Conservation (phyloP, 345 rosid genomes). For the Eucalyptus melliodora region DNA sequence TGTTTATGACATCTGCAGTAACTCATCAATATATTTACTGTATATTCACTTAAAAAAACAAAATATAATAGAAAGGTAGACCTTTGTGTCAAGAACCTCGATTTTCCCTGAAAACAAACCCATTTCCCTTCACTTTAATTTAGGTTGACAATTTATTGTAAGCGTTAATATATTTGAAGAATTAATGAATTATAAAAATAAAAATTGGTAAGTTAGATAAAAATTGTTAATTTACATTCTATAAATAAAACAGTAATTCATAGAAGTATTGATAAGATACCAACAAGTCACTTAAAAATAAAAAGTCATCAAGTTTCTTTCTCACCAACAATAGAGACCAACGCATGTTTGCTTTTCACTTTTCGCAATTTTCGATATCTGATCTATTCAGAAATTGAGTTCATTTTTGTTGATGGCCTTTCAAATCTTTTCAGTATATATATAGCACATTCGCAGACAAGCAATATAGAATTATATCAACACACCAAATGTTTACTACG, state of each 20-base stretch:
- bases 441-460: background rate
- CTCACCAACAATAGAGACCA: background rate
- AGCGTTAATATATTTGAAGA: background rate
- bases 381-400: background rate
- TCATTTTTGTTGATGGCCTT: background rate
- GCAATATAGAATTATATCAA: background rate
- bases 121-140: background rate
- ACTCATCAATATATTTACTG: background rate
- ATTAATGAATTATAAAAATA: too few species aligned
- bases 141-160: background rate
- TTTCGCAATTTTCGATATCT: background rate
- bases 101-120: background rate
- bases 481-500: background rate
- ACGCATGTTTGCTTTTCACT: background rate
- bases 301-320: background rate
- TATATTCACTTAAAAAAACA: background rate
- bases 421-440: background rate
- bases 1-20: background rate
- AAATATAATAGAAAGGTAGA: background rate
- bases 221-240: background rate
- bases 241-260: too few species aligned
- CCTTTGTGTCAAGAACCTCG: background rate
- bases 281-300: background rate
- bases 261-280: background rate
- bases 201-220: too few species aligned